A percentile compares a stretch with the other conserved stretches of the same genome.
phyloP scores from a whole-genome alignment of 345 rosid species.

The Salix caprea region DNA sequence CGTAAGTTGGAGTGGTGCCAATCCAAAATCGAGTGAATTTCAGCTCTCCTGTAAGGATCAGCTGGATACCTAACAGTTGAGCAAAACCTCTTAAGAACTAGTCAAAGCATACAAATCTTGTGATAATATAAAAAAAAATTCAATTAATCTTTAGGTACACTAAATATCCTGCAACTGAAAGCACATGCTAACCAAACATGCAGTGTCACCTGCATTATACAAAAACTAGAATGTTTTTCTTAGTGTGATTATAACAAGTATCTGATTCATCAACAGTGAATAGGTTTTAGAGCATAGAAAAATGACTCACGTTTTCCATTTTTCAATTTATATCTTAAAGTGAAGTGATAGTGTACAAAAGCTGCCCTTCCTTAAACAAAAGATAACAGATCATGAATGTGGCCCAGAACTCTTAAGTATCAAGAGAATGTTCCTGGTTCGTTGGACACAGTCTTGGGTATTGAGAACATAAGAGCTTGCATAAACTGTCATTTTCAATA shows the following conservation, averaged over 20 bases:
- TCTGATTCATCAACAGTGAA: too few relatives aligned
- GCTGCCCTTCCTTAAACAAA: too few relatives aligned
- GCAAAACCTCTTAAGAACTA: conserved; percentile 2
- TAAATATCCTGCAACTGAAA: background rate
- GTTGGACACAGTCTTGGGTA: background rate
- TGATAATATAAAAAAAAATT: background rate
- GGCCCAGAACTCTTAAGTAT: too few relatives aligned
- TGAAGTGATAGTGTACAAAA: too few relatives aligned
- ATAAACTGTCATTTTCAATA: background rate
- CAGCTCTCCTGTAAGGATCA: conserved; percentile 72
- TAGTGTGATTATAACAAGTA: too few relatives aligned
- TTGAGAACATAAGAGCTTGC: background rate
- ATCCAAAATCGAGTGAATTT: conserved; percentile 73
- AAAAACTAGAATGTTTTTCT: too few relatives aligned
- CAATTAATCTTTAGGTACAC: background rate
- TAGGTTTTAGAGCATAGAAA: too few relatives aligned
- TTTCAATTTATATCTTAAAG: too few relatives aligned
- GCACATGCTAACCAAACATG: background rate
- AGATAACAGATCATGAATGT: too few relatives aligned
- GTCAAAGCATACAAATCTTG: background rate
- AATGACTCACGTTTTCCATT: too few relatives aligned
- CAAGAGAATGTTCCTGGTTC: too few relatives aligned
- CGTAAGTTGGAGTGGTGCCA: conserved; percentile 88
- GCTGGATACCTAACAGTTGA: conserved; percentile 63
- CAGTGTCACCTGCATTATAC: background rate